Conservation (phyloP, 352 stramenopile species). For the Phytophthora cactorum region DNA sequence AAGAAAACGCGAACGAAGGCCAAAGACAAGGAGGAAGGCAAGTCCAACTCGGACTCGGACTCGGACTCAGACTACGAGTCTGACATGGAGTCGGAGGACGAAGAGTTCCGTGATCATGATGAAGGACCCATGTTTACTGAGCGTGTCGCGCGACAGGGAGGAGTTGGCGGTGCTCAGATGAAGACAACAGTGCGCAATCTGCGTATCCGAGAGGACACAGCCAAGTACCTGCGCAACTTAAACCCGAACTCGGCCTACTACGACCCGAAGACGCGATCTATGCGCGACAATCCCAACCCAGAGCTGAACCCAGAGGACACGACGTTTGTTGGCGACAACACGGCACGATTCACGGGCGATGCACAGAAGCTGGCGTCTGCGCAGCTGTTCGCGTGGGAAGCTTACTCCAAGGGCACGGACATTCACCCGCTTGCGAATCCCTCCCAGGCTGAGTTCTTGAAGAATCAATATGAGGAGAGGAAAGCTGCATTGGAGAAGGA, state of each 20-base stretch:
- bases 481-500: slow-evolving; percentile 75
- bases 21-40: slow-evolving; percentile 26
- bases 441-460: slow-evolving; percentile 95
- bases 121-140: slow-evolving; percentile 94
- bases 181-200: slow-evolving; percentile 98
- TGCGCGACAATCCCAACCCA: slow-evolving; percentile 98
- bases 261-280: slow-evolving; percentile 98
- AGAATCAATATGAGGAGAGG: slow-evolving; percentile 92
- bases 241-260: slow-evolving; percentile 99
- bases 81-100: slow-evolving; percentile 88
- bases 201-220: slow-evolving; percentile 98
- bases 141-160: slow-evolving; percentile 94
- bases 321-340: slow-evolving; percentile 97
- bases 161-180: slow-evolving; percentile 98
- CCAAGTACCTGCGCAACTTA: slow-evolving; percentile 99
- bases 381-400: slow-evolving; percentile 97
- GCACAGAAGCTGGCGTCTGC: slow-evolving; percentile 93
- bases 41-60: slow-evolving; percentile 70
- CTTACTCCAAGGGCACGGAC: slow-evolving; percentile 90
- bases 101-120: slow-evolving; percentile 93
- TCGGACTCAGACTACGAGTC: slow-evolving; percentile 92
- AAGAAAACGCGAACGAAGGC: slow-evolving; percentile 31
- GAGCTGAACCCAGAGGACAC: slow-evolving; percentile 93
- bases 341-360: slow-evolving; percentile 93
- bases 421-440: slow-evolving; percentile 97